Percentiles rank a stretch among this genome's conserved stretches.
phyloP scores from a whole-genome alignment of 2,329 filamentous ascomycete genomes.

The Penicillium sp. region DNA sequence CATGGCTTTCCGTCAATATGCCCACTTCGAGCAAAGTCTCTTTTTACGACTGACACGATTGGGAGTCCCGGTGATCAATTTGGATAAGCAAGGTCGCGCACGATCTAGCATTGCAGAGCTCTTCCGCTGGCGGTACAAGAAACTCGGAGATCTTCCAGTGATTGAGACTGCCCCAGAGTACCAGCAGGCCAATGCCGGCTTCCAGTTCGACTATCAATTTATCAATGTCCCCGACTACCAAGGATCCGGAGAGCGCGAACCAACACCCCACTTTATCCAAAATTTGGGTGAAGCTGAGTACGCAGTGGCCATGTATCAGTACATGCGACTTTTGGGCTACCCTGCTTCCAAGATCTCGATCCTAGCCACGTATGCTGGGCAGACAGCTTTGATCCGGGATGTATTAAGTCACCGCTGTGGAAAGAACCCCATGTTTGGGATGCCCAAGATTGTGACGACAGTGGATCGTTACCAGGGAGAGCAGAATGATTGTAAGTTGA shows the following conservation, averaged over 20 bases:
- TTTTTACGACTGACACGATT: slow-evolving; percentile 88
- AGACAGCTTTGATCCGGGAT: slow-evolving; percentile 82
- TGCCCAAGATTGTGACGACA: slow-evolving; percentile 86
- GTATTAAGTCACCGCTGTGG: slow-evolving; percentile 81
- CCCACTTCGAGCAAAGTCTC: slow-evolving; percentile 92
- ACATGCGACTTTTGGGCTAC: slow-evolving; percentile 95
- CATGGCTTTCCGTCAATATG: slow-evolving; percentile 88
- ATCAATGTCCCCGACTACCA: slow-evolving; percentile 95
- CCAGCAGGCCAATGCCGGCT: slow-evolving; percentile 79
- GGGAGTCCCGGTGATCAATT: slow-evolving; percentile 83
- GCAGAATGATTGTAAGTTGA: slow-evolving; percentile 88
- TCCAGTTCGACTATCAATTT: slow-evolving; percentile 93
- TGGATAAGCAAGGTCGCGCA: slow-evolving; percentile 91
- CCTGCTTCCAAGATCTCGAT: slow-evolving; percentile 82
- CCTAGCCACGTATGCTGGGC: slow-evolving; percentile 89
- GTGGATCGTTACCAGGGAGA: slow-evolving; percentile 99
- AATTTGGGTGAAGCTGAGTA: slow-evolving; percentile 98
- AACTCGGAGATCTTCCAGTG: slow-evolving; percentile 73
- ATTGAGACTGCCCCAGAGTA: slow-evolving; percentile 71
- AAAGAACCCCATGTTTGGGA: slow-evolving; percentile 78
- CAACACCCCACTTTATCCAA: slow-evolving; percentile 90
- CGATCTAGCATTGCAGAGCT: slow-evolving; percentile 82
- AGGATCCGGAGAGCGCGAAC: slow-evolving; percentile 81
- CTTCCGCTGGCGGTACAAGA: slow-evolving; percentile 89
- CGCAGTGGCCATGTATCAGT: slow-evolving; percentile 90